Evolutionary conservation across 2,329 filamentous ascomycete genomes (phyloP), one percentile per base, ranked within the genome.

Genomic region (Cephalotrichum gorgonifer): DNA sequence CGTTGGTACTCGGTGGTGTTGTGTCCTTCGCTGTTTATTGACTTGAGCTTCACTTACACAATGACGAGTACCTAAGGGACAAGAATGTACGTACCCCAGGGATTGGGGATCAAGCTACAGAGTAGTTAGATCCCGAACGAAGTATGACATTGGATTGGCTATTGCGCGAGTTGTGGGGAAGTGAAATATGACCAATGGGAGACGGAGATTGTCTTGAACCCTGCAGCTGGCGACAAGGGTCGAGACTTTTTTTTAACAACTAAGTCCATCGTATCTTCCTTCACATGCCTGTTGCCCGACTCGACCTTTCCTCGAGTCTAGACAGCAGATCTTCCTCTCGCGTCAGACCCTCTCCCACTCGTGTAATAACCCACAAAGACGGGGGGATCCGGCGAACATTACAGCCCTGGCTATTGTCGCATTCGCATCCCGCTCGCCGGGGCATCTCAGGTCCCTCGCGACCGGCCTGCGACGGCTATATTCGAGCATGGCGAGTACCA

Each of bases 401-500:
- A 28, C 42, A 28, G 23, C 25, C 27, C 25, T 44, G 42, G 42
- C 27, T 14, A 17, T 27, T 15, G 22, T 15, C 42, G 6, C 42
- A 17, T 44, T 27, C 42, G 6, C 42, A 17, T 44, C 15, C 35
- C 35, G 35, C 35, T 22, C 17, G 35, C 35, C 17, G 35, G 35
- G 35, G 5, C 35, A 22, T 20, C 35, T 39, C n/a, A 39, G n/a
- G 35, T 39, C 35, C 22, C 17, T 22, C 15, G n/a, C 35, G 20
- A 8, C 35, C 35, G 17, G 35, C 48, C 62, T 43, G 58, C 66
- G 45, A 66, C 59, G 46, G 28, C 26, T 30, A 9, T 26, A 38
- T n/a, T 33, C 30, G 15, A 22, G n/a, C 5, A 48, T 48, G 46
- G 38, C 46, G 46, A 35, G 20, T 15, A 39, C 33, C 17, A 11